Conservation (phyloP, 192 early-diverging fungal species). For the Rhizophagus clarus region DNA sequence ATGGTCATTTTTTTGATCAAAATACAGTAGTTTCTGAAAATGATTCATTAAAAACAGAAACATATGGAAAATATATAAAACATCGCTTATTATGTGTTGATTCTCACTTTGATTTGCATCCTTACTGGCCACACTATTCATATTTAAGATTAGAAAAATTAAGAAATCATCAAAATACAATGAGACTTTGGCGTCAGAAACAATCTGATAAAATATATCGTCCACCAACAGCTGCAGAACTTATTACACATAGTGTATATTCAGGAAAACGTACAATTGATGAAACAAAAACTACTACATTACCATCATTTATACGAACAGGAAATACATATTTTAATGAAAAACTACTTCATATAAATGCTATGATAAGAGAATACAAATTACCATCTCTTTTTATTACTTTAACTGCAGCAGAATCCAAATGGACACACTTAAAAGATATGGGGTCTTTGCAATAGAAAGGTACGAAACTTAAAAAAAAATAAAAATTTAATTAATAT, state of each 20-base stretch:
- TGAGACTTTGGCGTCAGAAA: neutral
- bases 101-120: neutral
- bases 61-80: conserved; percentile 13
- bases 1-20: neutral
- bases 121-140: neutral
- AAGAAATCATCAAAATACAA: conserved; percentile 2
- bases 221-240: too few relatives aligned
- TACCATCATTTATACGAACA: conserved; percentile 1
- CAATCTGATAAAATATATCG: neutral
- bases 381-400: neutral
- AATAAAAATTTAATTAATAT: too few relatives aligned
- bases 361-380: neutral
- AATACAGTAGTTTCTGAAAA: neutral
- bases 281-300: conserved; percentile 14
- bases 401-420: neutral
- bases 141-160: neutral
- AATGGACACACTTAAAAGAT: neutral
- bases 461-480: too few relatives aligned
- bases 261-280: neutral
- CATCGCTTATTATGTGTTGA: neutral
- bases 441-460: too few relatives aligned
- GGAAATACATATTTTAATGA: conserved; percentile 18
- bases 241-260: too few relatives aligned
- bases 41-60: neutral
- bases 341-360: neutral